phyloP scores from a whole-genome alignment of 2,329 filamentous ascomycete species.

The Colletotrichum neosansevieriae region DNA sequence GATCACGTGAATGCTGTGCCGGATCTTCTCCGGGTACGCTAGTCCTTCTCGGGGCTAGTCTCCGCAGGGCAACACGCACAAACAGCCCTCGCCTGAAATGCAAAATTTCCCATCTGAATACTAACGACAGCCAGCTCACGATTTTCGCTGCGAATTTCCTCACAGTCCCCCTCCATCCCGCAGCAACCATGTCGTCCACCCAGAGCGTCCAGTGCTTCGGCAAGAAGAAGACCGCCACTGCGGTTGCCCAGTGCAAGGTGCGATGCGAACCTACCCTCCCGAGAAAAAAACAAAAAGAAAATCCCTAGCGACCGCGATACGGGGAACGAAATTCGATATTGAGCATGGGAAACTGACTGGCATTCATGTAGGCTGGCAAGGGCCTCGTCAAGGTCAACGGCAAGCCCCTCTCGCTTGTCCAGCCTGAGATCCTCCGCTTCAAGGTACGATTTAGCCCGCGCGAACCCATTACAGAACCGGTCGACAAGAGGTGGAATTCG shows the following conservation, averaged over 20 bases:
- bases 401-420: slow-evolving; percentile 91
- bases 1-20: slow-evolving; percentile 27
- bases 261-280: slow-evolving; percentile 5
- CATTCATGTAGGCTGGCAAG: slow-evolving; percentile 53
- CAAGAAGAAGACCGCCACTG: slow-evolving; percentile 95
- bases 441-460: slow-evolving; percentile 72
- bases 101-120: slow-evolving; percentile 14
- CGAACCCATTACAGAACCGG: slow-evolving; percentile 20
- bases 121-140: slow-evolving; percentile 22
- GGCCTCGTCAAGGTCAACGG: slow-evolving; percentile 99
- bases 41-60: neutral
- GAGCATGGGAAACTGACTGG: slow-evolving; percentile 46
- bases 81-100: slow-evolving; percentile 16
- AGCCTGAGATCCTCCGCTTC: slow-evolving; percentile 97
- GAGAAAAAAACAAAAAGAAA: slow-evolving; percentile 8
- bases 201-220: slow-evolving; percentile 98
- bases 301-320: slow-evolving; percentile 1
- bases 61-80: slow-evolving; percentile 19
- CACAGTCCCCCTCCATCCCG: slow-evolving; percentile 39
- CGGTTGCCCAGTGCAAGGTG: slow-evolving; percentile 81
- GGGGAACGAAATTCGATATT: slow-evolving; percentile 23
- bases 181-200: slow-evolving; percentile 78
- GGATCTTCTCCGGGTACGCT: slow-evolving; percentile 25
- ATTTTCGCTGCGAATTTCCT: slow-evolving; percentile 38
- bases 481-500: slow-evolving; percentile 27